A percentile compares a stretch with the other conserved stretches of the same genome.
Evolutionary conservation across 2,329 filamentous ascomycete genomes (phyloP).

Genomic region (Arachnopeziza araneosa): DNA sequence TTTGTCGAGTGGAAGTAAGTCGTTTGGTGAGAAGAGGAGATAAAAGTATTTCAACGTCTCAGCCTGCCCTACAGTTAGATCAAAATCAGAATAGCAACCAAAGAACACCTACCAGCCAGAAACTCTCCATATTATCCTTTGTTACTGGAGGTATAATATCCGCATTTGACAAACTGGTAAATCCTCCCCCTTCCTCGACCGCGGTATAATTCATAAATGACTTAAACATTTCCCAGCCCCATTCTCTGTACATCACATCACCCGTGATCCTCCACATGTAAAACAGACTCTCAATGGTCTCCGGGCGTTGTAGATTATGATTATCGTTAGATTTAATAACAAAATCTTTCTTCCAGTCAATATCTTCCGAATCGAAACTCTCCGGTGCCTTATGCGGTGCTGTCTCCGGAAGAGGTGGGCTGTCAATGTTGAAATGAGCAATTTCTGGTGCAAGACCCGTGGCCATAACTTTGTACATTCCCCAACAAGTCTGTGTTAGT

Average conservation of each 20-base stretch:
- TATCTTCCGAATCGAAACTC: conserved; percentile 44
- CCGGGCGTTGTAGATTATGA: conserved; percentile 91
- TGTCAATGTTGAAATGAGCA: conserved; percentile 75
- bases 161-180: conserved; percentile 75
- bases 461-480: conserved; percentile 86
- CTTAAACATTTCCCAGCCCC: conserved; percentile 99
- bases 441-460: conserved; percentile 96
- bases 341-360: conserved; percentile 72
- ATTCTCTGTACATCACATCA: conserved; percentile 81
- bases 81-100: conserved; percentile 1
- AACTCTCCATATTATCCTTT: conserved; percentile 96
- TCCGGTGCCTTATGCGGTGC: conserved; percentile 45
- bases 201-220: conserved; percentile 82
- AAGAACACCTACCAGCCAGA: conserved; percentile 73
- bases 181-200: conserved; percentile 67
- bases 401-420: conserved; percentile 59
- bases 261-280: conserved; percentile 99
- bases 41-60: conserved; percentile 99
- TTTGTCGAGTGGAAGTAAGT: conserved; percentile 77
- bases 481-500: conserved; percentile 96
- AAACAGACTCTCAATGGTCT: conserved; percentile 93
- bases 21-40: conserved; percentile 79
- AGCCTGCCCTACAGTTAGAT: conserved; percentile 48
- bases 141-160: conserved; percentile 61
- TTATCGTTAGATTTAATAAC: conserved; percentile 73